phyloP scores from a whole-genome alignment of 176 grass and related monocot species.

The Carex scoparia region DNA sequence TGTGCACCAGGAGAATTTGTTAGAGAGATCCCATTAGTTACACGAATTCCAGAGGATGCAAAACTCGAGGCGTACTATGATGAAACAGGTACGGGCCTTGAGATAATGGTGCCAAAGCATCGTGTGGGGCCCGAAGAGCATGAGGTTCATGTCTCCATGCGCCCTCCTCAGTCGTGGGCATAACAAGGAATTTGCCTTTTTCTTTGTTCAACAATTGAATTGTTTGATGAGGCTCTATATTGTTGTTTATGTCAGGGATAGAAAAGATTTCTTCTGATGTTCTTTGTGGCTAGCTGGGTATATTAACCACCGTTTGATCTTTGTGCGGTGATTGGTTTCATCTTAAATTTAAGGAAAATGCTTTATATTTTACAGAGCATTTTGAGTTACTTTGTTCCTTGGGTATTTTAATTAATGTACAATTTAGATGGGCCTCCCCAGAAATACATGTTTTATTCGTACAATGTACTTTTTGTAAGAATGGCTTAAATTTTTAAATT shows the following conservation, averaged over 20 bases:
- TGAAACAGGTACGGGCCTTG: constrained; percentile 66
- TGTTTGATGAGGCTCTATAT: constrained; percentile 20
- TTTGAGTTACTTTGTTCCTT: constrained; percentile 20
- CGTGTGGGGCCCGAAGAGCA: constrained; percentile 89
- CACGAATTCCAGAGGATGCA: constrained; percentile 84
- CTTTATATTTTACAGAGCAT: constrained; percentile 31
- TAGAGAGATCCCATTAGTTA: constrained; percentile 69
- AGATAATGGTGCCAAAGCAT: constrained; percentile 86
- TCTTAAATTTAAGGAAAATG: constrained; percentile 28
- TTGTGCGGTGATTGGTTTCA: constrained; percentile 15
- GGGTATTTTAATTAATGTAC: constrained; percentile 18
- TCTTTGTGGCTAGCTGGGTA: constrained; percentile 15
- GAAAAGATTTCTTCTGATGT: constrained; percentile 15
- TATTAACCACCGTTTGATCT: constrained; percentile 20
- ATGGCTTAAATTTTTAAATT: constrained; percentile 6
- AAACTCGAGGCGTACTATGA: constrained; percentile 79
- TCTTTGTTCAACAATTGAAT: constrained; percentile 18
- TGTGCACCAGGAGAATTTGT: constrained; percentile 92
- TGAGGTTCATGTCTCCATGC: constrained; percentile 88
- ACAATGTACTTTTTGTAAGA: constrained; percentile 1
- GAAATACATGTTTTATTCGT: constrained; percentile 24
- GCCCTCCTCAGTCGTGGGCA: constrained; percentile 63
- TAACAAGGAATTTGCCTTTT: constrained; percentile 32
- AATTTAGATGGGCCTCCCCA: constrained; percentile 13
- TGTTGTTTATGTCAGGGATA: constrained; percentile 21